Percentiles rank a stretch among this genome's conserved stretches.
Conservation (phyloP, 2,329 filamentous ascomycete species). For the Fusarium vanettenii region DNA sequence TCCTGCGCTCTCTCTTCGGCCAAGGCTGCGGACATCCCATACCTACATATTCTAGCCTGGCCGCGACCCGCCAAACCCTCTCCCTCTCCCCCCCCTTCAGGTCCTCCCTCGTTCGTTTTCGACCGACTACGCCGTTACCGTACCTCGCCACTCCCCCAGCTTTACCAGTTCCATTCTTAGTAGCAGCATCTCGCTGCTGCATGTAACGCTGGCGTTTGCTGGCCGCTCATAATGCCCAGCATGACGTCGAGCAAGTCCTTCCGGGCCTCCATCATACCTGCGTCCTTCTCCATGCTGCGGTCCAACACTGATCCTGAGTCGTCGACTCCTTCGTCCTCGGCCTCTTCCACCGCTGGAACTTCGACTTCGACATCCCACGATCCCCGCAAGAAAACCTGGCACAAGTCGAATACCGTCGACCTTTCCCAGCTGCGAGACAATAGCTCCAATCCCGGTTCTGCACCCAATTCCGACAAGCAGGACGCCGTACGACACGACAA, state of each 20-base stretch:
- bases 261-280: conserved; percentile 51
- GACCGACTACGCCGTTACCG: not conserved
- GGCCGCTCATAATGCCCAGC: conserved; percentile 43
- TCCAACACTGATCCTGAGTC: conserved; percentile 46
- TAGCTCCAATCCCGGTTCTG: conserved; percentile 8
- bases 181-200: conserved; percentile 39
- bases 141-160: conserved; percentile 26
- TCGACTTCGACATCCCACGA: conserved; percentile 9
- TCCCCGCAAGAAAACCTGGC: conserved; percentile 38
- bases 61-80: conserved; percentile 7
- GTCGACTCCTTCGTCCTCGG: conserved; percentile 25
- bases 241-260: conserved; percentile 62
- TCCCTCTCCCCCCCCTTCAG: not conserved
- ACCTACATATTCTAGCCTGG: conserved; percentile 15
- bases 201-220: conserved; percentile 45
- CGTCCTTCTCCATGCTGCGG: conserved; percentile 51
- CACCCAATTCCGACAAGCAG: conserved; percentile 12
- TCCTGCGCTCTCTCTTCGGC: not conserved
- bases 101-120: not conserved
- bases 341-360: conserved; percentile 4
- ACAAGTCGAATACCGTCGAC: conserved; percentile 42
- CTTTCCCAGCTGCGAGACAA: conserved; percentile 36
- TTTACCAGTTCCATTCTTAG: conserved; percentile 39
- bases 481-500: conserved; percentile 37
- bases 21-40: conserved; percentile 4